Base-by-base conservation (phyloP, 1,284 basidiomycete species). In the Vanrija humicola region DNA sequence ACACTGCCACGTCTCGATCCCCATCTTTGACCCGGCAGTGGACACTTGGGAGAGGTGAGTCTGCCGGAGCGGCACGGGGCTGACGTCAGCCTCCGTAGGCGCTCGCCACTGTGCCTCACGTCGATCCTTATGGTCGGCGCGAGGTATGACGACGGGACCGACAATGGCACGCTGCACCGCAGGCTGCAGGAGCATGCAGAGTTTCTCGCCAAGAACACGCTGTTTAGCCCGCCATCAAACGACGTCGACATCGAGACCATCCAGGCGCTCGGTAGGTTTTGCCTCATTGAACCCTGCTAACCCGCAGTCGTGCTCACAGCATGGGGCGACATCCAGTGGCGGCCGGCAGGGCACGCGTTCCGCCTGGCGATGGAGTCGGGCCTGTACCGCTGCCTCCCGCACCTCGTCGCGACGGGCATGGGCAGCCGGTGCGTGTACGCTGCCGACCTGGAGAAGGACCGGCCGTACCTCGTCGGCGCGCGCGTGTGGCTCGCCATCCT, bases 351-450 rank as follows among this genome's bases (percentile, higher is more conserved):
- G 5, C 90, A 93, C 76, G 90, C 90, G 15, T 86, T 93, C 14
- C 83, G 90, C 46, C 91, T 94, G 86, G 90, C 88, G 61, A 86
- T 92, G 82, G 90, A 94, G 67, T 79, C 91, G 49, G 89, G 87
- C 39, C 82, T 93, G 80, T 88, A 92, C 72, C 87, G 88, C 70
- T 89, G 89, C 43, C 90, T 90, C 84, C 88, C 88, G 5, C 83
- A 82, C 65, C 78, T 94, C 26, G 77, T 84, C 21, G 83, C 83
- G 63, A 82, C 86, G 29, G 89, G 90, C 72, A 82, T 83, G 79
- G 81, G 81, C 57, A 34, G 34, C 34, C 78, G 80, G 12, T 79
- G 80, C 45, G 87, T 88, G 69, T 74, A 72, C 1, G 72, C 52
- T 0, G 56, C 61, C 77, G 38, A 82, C 82, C 58, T 77, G 74